phyloP scores from a whole-genome alignment of 2,329 filamentous ascomycete species.

The Ophiostoma triangulosporum region DNA sequence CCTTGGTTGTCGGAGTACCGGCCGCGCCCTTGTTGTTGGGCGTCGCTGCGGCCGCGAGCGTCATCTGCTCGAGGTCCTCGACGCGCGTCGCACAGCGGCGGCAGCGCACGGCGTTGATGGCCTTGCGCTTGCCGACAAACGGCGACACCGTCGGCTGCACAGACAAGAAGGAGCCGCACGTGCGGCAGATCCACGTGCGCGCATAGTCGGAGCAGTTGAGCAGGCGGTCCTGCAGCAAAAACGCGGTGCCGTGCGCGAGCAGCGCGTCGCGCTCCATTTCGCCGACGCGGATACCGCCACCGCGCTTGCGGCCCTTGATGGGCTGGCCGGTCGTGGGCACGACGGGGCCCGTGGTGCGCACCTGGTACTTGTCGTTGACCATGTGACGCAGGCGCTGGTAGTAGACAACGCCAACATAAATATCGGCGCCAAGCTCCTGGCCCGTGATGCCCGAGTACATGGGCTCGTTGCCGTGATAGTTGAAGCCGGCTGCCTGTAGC shows the following conservation, averaged over 20 bases:
- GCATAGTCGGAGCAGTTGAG: constrained; percentile 96
- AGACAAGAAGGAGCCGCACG: constrained; percentile 81
- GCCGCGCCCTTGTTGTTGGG: constrained; percentile 28
- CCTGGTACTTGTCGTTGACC: constrained; percentile 99
- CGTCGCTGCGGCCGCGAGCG: constrained; percentile 36
- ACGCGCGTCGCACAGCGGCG: constrained; percentile 58
- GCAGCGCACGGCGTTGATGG: constrained; percentile 61
- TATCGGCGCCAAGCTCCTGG: constrained; percentile 84
- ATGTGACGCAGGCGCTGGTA: constrained; percentile 97
- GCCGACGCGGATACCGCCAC: constrained; percentile 95
- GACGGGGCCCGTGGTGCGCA: constrained; percentile 86
- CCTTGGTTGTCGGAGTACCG: constrained; percentile 19
- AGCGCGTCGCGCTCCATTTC: constrained; percentile 98
- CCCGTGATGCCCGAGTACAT: constrained; percentile 98
- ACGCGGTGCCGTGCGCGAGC: constrained; percentile 88
- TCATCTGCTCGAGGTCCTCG: constrained; percentile 43
- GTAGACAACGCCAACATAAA: constrained; percentile 94
- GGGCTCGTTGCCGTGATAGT: constrained; percentile 95
- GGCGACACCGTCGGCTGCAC: constrained; percentile 66
- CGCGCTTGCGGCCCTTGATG: constrained; percentile 91
- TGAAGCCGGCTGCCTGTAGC: constrained; percentile 88
- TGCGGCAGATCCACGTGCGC: constrained; percentile 76
- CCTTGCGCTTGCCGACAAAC: constrained; percentile 49
- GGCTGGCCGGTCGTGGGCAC: constrained; percentile 86
- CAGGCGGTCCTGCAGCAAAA: constrained; percentile 84